Percentiles rank a stretch among this genome's conserved stretches.
Conservation (phyloP, 495 filamentous ascomycete genomes). For the Tuber melanosporum region DNA sequence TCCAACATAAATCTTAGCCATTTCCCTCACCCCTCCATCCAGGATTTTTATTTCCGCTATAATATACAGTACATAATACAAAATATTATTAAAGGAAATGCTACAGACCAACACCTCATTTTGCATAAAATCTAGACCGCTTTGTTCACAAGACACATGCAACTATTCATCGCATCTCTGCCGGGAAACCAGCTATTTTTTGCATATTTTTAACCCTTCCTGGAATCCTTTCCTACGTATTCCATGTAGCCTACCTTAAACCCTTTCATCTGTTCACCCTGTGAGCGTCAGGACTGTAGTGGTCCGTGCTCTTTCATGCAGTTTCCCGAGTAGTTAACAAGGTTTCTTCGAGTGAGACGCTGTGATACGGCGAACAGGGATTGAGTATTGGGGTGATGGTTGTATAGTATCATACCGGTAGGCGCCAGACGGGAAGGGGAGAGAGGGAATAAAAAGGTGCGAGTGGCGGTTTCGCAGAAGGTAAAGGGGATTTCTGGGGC, state of each 20-base stretch:
- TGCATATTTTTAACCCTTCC: conserved; percentile 4
- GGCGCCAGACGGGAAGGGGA: neutral
- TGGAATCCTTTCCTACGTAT: neutral
- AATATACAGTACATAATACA: neutral
- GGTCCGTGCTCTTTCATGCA: conserved; percentile 3
- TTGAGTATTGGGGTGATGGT: neutral
- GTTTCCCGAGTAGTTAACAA: neutral
- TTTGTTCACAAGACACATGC: conserved; percentile 1
- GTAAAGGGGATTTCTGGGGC: neutral
- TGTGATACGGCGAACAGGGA: neutral
- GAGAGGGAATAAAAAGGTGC: neutral
- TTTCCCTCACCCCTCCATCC: neutral
- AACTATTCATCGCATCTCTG: neutral
- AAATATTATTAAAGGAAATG: neutral
- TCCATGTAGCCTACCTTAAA: neutral
- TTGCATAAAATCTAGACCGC: neutral
- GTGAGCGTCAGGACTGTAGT: neutral
- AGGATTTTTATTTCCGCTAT: neutral
- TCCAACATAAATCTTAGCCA: neutral
- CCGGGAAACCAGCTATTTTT: neutral
- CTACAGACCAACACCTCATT: neutral
- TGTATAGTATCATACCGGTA: no score
- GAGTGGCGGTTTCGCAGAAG: neutral
- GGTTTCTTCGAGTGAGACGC: neutral
- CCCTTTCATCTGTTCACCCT: neutral